A percentile compares a stretch with the other conserved stretches of the same genome.
Conservation (phyloP, 139 green algal genomes). For the Parachlorella kessleri region DNA sequence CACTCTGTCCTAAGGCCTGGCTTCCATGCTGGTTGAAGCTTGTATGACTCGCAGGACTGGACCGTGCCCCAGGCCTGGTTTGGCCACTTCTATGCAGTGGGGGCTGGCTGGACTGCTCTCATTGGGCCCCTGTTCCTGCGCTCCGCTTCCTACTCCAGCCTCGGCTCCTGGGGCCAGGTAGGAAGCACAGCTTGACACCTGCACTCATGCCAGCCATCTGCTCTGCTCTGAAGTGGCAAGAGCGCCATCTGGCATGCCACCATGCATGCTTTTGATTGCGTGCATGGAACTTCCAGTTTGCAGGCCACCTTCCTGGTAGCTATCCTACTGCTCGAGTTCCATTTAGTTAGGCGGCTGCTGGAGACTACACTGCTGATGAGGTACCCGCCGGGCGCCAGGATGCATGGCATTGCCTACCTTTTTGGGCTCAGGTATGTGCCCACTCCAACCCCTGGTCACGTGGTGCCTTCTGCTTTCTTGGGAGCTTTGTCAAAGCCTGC, state of each 20-base stretch:
- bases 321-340: slow-evolving; percentile 54
- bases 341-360: slow-evolving; percentile 58
- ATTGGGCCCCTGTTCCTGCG: background rate
- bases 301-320: background rate
- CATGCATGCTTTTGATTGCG: too few species aligned
- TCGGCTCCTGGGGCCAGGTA: too few species aligned
- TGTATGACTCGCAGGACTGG: slow-evolving; percentile 52
- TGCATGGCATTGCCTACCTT: slow-evolving; percentile 82
- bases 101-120: slow-evolving; percentile 28
- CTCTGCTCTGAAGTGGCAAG: too few species aligned
- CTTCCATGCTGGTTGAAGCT: too few species aligned
- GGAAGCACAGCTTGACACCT: too few species aligned
- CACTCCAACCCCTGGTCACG: too few species aligned
- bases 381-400: slow-evolving; percentile 54
- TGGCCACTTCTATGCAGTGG: slow-evolving; percentile 76
- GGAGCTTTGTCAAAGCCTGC: too few species aligned
- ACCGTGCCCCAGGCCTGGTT: slow-evolving; percentile 78
- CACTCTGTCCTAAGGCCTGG: too few species aligned
- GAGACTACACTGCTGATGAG: slow-evolving; percentile 62
- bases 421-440: slow-evolving; percentile 76
- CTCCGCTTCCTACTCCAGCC: background rate
- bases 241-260: too few species aligned
- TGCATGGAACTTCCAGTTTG: too few species aligned
- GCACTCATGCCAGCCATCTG: too few species aligned
- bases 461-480: too few species aligned